Evolutionary conservation across 2,329 filamentous ascomycete genomes (phyloP).

Genomic region (Penicillium sp.): DNA sequence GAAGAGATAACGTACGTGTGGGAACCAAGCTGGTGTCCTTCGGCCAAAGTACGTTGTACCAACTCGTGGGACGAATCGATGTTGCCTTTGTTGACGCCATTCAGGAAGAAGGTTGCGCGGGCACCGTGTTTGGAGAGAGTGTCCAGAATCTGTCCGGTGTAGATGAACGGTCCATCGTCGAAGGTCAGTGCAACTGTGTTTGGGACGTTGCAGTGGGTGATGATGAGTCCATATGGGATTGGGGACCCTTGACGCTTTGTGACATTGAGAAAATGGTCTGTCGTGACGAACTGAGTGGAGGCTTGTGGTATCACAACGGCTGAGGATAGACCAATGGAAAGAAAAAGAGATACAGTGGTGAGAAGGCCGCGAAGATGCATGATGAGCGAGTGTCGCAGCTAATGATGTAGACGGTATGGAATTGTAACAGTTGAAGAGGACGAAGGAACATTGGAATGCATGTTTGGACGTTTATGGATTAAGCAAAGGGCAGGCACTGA

Average conservation of each 20-base stretch:
- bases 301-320: background rate
- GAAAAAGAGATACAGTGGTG: constrained; percentile 6
- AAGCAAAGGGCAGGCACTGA: background rate
- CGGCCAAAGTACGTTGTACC: constrained; percentile 30
- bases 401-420: background rate
- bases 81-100: constrained; percentile 39
- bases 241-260: background rate
- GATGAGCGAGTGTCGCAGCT: background rate
- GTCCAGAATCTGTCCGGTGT: constrained; percentile 60
- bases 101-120: constrained; percentile 66
- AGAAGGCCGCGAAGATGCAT: constrained; percentile 10
- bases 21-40: constrained; percentile 50
- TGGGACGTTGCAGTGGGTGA: constrained; percentile 40
- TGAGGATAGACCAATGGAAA: constrained; percentile 6
- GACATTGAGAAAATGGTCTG: background rate
- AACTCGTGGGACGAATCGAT: constrained; percentile 32
- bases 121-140: constrained; percentile 57
- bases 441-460: background rate
- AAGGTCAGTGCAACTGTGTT: constrained; percentile 64
- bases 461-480: background rate
- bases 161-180: constrained; percentile 63
- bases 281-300: background rate
- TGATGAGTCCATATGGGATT: constrained; percentile 45
- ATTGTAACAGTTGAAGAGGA: background rate
- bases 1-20: constrained; percentile 38